Conservation (phyloP, 805 yeast genomes). For the Candida namnaoensis region DNA sequence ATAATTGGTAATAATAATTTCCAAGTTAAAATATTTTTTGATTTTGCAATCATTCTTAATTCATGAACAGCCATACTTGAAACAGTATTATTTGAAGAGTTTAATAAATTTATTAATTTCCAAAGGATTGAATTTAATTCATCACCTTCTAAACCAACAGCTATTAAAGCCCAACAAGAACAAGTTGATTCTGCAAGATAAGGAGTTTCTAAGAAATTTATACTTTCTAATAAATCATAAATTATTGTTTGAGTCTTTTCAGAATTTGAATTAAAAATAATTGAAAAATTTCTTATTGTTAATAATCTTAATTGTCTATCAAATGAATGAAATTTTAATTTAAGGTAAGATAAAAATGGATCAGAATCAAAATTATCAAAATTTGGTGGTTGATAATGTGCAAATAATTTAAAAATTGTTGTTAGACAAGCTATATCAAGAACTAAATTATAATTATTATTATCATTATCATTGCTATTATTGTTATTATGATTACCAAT, state of each 20-base stretch:
- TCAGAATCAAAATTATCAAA: slow-evolving; percentile 12
- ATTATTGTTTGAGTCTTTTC: slow-evolving; percentile 31
- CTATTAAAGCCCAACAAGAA: slow-evolving; percentile 57
- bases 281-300: slow-evolving; percentile 44
- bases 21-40: slow-evolving; percentile 61
- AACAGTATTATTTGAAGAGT: slow-evolving; percentile 55
- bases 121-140: slow-evolving; percentile 57
- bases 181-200: slow-evolving; percentile 52
- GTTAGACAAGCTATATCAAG: slow-evolving; percentile 35
- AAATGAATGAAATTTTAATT: slow-evolving; percentile 27
- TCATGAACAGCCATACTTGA: slow-evolving; percentile 63
- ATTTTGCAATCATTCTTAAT: slow-evolving; percentile 46
- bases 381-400: slow-evolving; percentile 40
- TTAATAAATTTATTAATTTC: slow-evolving; percentile 57
- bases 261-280: slow-evolving; percentile 33
- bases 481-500: no score
- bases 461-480: slow-evolving; percentile 1
- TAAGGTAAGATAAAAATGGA: slow-evolving; percentile 30
- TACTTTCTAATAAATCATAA: slow-evolving; percentile 30
- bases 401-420: slow-evolving; percentile 38
- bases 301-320: slow-evolving; percentile 50
- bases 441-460: slow-evolving; percentile 16
- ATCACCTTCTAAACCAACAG: slow-evolving; percentile 56
- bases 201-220: slow-evolving; percentile 25
- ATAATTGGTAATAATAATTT: slow-evolving; percentile 73